These are phyloP conservation scores for Edaphochlamys debaryana DNA, from an alignment of 139 green algal species.

Conservation along the genomic window DNA sequence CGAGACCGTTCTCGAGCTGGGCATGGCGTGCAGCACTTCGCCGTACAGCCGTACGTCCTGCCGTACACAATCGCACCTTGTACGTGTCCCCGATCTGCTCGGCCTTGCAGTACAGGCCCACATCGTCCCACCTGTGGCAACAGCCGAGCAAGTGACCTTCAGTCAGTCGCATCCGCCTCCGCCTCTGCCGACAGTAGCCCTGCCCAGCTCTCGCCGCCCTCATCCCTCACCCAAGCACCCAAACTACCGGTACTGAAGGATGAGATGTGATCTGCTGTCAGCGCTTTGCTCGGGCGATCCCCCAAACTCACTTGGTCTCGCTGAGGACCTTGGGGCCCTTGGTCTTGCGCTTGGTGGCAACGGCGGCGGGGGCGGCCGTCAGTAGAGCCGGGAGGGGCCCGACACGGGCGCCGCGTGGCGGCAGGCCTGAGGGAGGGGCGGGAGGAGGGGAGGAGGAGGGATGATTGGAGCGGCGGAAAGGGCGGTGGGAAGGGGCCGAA, in stretches of 20 bases:
- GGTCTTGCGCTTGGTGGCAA: no score
- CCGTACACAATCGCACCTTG: neutral
- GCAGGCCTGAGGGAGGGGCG: no score
- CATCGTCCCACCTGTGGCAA: constrained; percentile 12
- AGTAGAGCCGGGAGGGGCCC: no score
- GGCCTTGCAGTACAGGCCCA: neutral
- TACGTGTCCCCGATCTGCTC: neutral
- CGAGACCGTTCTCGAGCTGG: neutral
- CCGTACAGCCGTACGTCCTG: neutral
- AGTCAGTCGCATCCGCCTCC: neutral
- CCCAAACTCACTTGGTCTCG: neutral
- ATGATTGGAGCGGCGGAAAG: no score
- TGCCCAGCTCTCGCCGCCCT: no score
- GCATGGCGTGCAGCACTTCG: neutral
- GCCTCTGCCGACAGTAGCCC: neutral
- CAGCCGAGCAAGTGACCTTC: no score
- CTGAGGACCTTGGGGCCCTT: neutral
- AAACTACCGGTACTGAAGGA: neutral
- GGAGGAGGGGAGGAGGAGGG: no score
- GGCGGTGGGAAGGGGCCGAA: no score
- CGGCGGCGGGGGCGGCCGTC: no score
- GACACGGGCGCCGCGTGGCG: no score
- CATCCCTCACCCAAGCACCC: no score
- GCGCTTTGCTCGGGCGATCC: neutral
- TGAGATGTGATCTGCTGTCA: neutral